phyloP scores from a whole-genome alignment of 208 protist genomes.

The Acanthamoeba lenticulata region DNA sequence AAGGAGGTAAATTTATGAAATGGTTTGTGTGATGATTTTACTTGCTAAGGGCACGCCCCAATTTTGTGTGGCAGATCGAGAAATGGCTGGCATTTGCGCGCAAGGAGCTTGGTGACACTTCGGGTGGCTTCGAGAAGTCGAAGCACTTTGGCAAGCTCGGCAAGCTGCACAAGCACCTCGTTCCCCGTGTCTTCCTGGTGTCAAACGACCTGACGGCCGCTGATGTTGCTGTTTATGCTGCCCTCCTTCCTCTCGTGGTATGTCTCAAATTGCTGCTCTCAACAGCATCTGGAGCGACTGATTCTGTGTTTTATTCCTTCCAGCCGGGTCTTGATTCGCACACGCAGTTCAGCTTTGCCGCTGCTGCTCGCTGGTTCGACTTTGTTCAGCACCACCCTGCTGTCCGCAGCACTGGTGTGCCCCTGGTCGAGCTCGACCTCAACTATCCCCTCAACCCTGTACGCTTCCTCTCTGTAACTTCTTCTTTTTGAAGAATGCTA shows the following conservation, averaged over 20 bases:
- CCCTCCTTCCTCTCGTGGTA: conserved; percentile 52
- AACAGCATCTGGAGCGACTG: not conserved
- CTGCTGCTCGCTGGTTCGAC: conserved; percentile 62
- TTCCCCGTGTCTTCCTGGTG: conserved; percentile 43
- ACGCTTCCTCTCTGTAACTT: not conserved
- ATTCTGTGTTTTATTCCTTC: not conserved
- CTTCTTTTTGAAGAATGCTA: not conserved
- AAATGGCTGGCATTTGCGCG: conserved; percentile 53
- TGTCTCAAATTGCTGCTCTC: not conserved
- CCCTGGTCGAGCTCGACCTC: conserved; percentile 17
- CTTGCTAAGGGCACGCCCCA: not conserved
- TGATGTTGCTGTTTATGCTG: conserved; percentile 60
- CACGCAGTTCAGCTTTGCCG: conserved; percentile 48
- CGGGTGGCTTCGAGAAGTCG: not conserved
- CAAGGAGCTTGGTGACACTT: conserved; percentile 44
- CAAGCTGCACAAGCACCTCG: conserved; percentile 57
- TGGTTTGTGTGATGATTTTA: not conserved
- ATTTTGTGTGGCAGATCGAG: conserved; percentile 7
- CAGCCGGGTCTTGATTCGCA: conserved; percentile 21
- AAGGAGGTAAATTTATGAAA: not conserved
- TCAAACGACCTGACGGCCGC: conserved; percentile 25
- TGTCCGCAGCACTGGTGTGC: not conserved
- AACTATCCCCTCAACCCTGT: conserved; percentile 39
- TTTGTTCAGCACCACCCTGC: conserved; percentile 60
- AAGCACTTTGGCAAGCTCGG: conserved; percentile 59